These are phyloP conservation scores for Fusarium nurragi DNA, from an alignment of 2,329 filamentous ascomycete genomes.

Conservation along the genomic window DNA sequence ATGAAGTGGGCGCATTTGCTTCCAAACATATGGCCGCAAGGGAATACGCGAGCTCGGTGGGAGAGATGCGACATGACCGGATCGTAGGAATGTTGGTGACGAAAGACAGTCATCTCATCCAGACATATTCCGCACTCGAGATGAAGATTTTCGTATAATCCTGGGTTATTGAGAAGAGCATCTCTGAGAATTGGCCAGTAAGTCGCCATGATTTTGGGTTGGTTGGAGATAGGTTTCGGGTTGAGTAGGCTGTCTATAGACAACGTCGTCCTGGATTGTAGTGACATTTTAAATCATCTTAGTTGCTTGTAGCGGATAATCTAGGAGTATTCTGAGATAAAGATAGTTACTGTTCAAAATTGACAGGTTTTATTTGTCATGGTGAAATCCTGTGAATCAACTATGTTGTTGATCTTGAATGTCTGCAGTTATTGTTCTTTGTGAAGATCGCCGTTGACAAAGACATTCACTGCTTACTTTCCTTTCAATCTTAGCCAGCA, in stretches of 20 bases:
- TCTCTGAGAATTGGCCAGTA: constrained; percentile 29
- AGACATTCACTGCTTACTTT: background rate
- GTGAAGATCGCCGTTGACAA: background rate
- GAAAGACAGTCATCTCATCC: constrained; percentile 23
- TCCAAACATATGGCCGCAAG: constrained; percentile 38
- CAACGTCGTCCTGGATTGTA: background rate
- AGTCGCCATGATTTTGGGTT: background rate
- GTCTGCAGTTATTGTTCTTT: background rate
- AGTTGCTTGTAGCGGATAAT: background rate
- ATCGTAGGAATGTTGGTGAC: constrained; percentile 2
- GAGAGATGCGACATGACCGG: background rate
- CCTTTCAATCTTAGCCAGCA: background rate
- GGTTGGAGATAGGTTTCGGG: background rate
- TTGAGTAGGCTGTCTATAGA: constrained; percentile 9
- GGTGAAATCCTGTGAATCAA: background rate
- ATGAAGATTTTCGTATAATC: background rate
- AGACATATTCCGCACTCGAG: constrained; percentile 24
- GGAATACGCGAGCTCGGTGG: constrained; percentile 18
- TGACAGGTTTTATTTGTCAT: background rate
- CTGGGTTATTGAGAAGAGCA: background rate
- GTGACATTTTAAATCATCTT: background rate
- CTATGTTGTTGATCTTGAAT: background rate
- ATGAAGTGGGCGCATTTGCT: background rate
- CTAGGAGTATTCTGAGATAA: background rate
- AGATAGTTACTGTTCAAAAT: background rate